Percentiles rank a stretch among this genome's conserved stretches.
These are phyloP conservation scores for Chlamydomonas reinhardtii DNA, from an alignment of 163 green algal species.

Conservation along the genomic window DNA sequence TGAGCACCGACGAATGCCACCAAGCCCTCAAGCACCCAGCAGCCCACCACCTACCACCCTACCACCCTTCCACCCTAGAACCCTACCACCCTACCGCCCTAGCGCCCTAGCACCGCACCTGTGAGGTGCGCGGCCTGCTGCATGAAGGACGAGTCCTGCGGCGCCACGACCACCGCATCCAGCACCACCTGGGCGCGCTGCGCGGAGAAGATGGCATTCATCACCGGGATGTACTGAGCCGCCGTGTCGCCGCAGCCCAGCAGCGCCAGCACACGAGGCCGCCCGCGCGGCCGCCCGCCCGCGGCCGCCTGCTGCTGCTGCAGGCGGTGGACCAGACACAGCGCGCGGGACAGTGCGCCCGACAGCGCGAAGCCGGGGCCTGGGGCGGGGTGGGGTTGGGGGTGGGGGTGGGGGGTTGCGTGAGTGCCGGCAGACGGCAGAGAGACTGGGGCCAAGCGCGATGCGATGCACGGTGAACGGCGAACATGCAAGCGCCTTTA, in stretches of 20 bases:
- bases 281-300: neutral
- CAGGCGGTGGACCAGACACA: constrained; percentile 82
- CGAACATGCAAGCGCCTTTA: too few relatives aligned
- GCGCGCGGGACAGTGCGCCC: constrained; percentile 74
- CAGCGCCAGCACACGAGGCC: constrained; percentile 75
- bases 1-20: too few relatives aligned
- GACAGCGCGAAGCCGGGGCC: constrained; percentile 55
- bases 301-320: constrained; percentile 16
- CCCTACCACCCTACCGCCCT: too few relatives aligned
- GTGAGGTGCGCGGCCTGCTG: constrained; percentile 92
- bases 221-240: constrained; percentile 91
- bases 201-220: constrained; percentile 96
- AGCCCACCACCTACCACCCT: too few relatives aligned
- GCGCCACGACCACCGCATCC: constrained; percentile 81
- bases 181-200: constrained; percentile 80
- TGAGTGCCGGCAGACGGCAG: neutral
- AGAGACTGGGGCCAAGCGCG: too few relatives aligned
- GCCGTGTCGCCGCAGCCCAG: constrained; percentile 71
- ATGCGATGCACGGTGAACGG: too few relatives aligned
- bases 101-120: too few relatives aligned
- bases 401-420: neutral
- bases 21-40: too few relatives aligned
- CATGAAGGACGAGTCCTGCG: constrained; percentile 68
- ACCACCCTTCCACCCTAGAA: too few relatives aligned
- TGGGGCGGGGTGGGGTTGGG: neutral